These are phyloP conservation scores for Mycena rosella DNA, from an alignment of 768 basidiomycete species.

Conservation along the genomic window DNA sequence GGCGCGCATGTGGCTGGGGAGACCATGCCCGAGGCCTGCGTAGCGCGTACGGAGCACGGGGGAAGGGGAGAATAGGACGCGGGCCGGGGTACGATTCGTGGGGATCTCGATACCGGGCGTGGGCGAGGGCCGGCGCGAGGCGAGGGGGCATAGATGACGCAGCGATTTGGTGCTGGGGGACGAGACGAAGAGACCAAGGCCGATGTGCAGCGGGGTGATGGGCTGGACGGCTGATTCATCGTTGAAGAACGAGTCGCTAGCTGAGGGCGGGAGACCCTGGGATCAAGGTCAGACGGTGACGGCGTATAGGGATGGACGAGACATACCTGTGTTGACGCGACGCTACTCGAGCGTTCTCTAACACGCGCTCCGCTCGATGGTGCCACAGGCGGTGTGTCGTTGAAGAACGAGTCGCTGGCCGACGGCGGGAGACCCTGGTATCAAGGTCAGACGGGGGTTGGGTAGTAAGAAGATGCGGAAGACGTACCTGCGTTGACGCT, in stretches of 20 bases:
- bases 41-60: background rate
- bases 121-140: conserved; percentile 15
- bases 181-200: conserved; percentile 19
- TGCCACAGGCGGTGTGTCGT: no score
- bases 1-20: conserved; percentile 1
- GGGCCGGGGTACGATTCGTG: background rate
- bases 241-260: conserved; percentile 23
- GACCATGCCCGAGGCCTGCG: conserved; percentile 11
- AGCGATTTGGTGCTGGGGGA: conserved; percentile 6
- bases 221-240: background rate
- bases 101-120: conserved; percentile 1
- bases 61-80: background rate
- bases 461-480: no score
- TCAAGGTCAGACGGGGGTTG: no score
- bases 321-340: no score
- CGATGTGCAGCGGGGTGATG: conserved; percentile 11
- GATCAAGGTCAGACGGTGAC: background rate
- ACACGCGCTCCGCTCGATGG: no score
- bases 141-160: conserved; percentile 16
- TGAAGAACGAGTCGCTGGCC: no score
- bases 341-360: no score
- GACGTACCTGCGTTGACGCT: conserved; percentile 15
- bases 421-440: no score
- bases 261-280: conserved; percentile 24
- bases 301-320: no score